Evolutionary conservation across 352 stramenopile species (phyloP).

Genomic region (Pythium angustatum): DNA sequence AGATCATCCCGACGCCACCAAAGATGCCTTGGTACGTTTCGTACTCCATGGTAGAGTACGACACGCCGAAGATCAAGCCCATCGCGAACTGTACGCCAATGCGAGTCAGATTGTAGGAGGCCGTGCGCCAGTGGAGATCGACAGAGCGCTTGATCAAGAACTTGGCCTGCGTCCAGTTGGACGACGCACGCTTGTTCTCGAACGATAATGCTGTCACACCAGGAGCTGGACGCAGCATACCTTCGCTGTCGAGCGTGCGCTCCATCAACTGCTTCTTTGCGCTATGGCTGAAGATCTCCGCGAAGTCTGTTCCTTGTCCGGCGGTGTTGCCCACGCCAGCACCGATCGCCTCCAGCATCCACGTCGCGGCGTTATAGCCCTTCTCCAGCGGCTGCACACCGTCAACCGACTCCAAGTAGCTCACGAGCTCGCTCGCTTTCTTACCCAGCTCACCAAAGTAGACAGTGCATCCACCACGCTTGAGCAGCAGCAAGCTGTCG

Average conservation of each 20-base stretch:
- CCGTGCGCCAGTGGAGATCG: conserved; percentile 68
- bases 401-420: conserved; percentile 62
- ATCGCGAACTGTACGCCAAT: conserved; percentile 28
- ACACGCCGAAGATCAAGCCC: conserved; percentile 48
- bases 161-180: conserved; percentile 9
- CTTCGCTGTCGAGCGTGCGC: conserved; percentile 9
- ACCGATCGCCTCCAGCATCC: conserved; percentile 72
- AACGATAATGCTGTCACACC: conserved; percentile 22
- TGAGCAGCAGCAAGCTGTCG: too few relatives aligned
- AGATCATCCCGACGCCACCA: neutral
- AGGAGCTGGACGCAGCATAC: conserved; percentile 4
- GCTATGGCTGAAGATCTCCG: conserved; percentile 13
- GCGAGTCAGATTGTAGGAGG: conserved; percentile 64
- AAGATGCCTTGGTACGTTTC: neutral
- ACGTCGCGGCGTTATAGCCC: conserved; percentile 80
- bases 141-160: conserved; percentile 36
- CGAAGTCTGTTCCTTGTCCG: conserved; percentile 21
- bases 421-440: conserved; percentile 33
- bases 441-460: conserved; percentile 41
- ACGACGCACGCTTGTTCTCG: conserved; percentile 17
- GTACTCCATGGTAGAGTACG: neutral
- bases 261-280: conserved; percentile 15
- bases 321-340: conserved; percentile 34
- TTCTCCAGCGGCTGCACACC: conserved; percentile 38
- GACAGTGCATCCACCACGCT: conserved; percentile 16